Base-by-base conservation (phyloP, 305 asterid species). In the Caryopteris hybrid region DNA sequence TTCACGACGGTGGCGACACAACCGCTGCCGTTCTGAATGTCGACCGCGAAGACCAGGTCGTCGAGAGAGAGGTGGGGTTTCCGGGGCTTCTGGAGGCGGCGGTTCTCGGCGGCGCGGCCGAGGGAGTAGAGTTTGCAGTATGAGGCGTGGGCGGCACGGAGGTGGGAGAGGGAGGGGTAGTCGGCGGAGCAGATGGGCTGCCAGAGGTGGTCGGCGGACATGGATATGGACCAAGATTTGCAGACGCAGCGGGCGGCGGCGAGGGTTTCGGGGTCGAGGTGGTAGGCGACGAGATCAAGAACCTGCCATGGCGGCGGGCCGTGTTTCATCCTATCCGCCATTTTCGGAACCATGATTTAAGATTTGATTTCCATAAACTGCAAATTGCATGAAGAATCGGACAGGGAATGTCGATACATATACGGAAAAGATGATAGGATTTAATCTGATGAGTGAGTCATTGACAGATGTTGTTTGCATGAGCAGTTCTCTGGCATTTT, bases 171-270 rank as follows among this genome's bases (percentile, higher is more conserved):
- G 66, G 96, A 82, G 42, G 93, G 95, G 52, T 72, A 92, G 54
- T 74, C 3, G 56, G 81, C 27, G 64, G 83, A 33, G 83, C 93
- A 86, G 17, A 90, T 61, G 52, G 88, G 88, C 1, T 72, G 82
- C 98, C 97, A 92, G 34, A 90, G 71, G 81, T 88, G 86, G 83
- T 92, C 91, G 55, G 86, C 74, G 14, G 92, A 82, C 87, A 88
- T 68, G 69, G 83, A 62, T 10, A 16, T 25, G 36, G 76, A 78
- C 98, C 98, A 92, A 0, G 88, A 76, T 71, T 83, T 88, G 81
- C 85, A 74, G 0, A 88, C 97, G 53, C 90, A 83, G 17, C 79
- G 60, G 23, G 97, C 91, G 41, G 78, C 12, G 45, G 91, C 88
- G 11, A 92, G 79, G 63, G 91, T 52, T 64, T 74, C 64, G 0